A percentile compares a stretch with the other conserved stretches of the same genome.
phyloP scores from a whole-genome alignment of 1,139 yeast genomes.

The Debaryomyces udenii region DNA sequence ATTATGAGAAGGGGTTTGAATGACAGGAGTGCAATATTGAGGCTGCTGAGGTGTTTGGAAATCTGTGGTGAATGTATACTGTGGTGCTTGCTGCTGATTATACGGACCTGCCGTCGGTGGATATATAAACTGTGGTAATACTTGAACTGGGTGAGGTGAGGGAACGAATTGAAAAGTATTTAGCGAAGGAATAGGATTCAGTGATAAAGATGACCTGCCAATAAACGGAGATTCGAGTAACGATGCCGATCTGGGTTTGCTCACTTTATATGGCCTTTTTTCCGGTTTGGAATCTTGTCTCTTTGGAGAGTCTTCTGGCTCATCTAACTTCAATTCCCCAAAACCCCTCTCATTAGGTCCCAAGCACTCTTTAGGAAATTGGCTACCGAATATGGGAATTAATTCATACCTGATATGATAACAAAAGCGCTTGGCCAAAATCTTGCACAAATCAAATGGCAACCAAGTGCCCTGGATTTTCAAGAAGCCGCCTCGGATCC shows the following conservation, averaged over 20 bases:
- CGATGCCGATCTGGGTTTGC: slow-evolving; percentile 7
- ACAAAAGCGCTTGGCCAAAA: slow-evolving; percentile 75
- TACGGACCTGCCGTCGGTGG: not conserved
- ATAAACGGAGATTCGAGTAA: slow-evolving; percentile 7
- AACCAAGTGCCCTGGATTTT: slow-evolving; percentile 97
- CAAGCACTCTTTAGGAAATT: slow-evolving; percentile 72
- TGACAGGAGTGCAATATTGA: not conserved
- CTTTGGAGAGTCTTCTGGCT: slow-evolving; percentile 15
- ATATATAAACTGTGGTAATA: slow-evolving; percentile 1
- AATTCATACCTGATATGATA: slow-evolving; percentile 75
- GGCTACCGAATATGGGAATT: slow-evolving; percentile 78
- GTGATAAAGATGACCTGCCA: not conserved
- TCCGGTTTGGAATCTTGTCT: slow-evolving; percentile 1
- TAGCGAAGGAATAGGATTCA: not conserved
- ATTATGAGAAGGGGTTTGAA: not conserved
- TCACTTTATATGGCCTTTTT: slow-evolving; percentile 22
- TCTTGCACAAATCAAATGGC: slow-evolving; percentile 69
- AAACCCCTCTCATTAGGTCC: slow-evolving; percentile 67
- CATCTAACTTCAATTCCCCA: slow-evolving; percentile 59
- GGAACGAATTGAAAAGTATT: not conserved
- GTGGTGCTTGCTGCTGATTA: not conserved
- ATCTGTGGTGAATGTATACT: not conserved
- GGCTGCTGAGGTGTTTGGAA: not conserved
- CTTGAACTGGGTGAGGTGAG: not conserved
- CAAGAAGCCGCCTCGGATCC: slow-evolving; percentile 89